Percentiles rank a stretch among this genome's conserved stretches.
Conservation (phyloP, 306 rosid species). For the Citrullus amarus region DNA sequence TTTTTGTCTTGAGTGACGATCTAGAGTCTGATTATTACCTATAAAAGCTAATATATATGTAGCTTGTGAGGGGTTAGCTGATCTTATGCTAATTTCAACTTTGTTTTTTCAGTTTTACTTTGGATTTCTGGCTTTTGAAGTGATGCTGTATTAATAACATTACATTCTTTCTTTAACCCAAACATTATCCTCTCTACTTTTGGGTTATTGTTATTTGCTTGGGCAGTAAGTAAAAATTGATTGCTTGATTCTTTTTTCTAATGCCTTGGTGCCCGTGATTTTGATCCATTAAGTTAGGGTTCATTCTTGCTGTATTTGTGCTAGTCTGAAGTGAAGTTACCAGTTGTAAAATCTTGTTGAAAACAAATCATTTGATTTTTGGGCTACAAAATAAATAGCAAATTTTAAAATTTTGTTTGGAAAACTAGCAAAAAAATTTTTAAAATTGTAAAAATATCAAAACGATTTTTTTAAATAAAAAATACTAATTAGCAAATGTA, state of each 20-base stretch:
- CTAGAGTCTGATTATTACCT: neutral
- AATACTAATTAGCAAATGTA: too few relatives aligned
- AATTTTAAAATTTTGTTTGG: too few relatives aligned
- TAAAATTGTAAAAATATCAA: too few relatives aligned
- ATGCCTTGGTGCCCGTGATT: neutral
- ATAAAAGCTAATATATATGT: neutral
- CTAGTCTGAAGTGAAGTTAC: neutral
- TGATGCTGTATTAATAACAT: neutral
- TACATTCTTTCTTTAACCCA: neutral
- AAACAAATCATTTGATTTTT: neutral
- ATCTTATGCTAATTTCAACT: constrained; percentile 1
- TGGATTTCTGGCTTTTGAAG: constrained; percentile 3
- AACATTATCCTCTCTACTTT: neutral
- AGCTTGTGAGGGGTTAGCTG: neutral
- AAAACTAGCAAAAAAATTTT: too few relatives aligned
- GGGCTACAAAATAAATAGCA: too few relatives aligned
- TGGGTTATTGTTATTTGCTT: neutral
- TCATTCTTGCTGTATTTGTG: neutral
- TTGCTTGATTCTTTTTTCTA: neutral
- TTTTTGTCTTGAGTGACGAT: constrained; percentile 19
- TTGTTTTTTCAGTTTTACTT: neutral
- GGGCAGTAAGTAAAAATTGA: neutral
- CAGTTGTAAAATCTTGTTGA: neutral
- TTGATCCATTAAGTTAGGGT: too few relatives aligned
- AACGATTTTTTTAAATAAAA: too few relatives aligned